These are phyloP conservation scores for Mycena indigotica DNA, from an alignment of 768 basidiomycete species.

Conservation along the genomic window DNA sequence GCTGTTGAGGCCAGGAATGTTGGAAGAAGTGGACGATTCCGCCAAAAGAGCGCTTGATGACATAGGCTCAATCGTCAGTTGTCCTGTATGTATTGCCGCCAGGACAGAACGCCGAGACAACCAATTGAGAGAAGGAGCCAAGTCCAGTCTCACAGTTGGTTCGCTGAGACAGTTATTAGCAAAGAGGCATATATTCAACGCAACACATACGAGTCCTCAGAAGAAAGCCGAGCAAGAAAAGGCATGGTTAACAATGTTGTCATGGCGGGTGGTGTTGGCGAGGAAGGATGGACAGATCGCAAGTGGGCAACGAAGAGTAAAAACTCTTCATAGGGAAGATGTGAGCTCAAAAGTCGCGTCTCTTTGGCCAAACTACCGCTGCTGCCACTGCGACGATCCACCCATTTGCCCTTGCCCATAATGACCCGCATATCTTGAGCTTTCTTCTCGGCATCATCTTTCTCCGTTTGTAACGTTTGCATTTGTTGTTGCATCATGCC, in stretches of 20 bases:
- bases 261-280: slow-evolving; percentile 65
- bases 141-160: slow-evolving; percentile 87
- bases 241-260: slow-evolving; percentile 75
- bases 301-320: slow-evolving; percentile 76
- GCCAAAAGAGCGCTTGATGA: slow-evolving; percentile 60
- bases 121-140: slow-evolving; percentile 94
- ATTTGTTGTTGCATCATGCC: slow-evolving; percentile 82
- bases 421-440: slow-evolving; percentile 49
- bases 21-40: slow-evolving; percentile 47
- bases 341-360: slow-evolving; percentile 60
- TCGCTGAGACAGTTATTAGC: slow-evolving; percentile 55
- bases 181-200: slow-evolving; percentile 11
- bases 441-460: slow-evolving; percentile 59
- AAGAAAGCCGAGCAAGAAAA: slow-evolving; percentile 71
- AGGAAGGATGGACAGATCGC: slow-evolving; percentile 65
- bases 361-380: slow-evolving; percentile 30
- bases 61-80: slow-evolving; percentile 87
- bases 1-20: slow-evolving; percentile 47
- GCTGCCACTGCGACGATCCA: slow-evolving; percentile 42
- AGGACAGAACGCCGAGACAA: slow-evolving; percentile 84
- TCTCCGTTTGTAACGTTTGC: slow-evolving; percentile 71
- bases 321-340: slow-evolving; percentile 82
- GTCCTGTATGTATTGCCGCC: slow-evolving; percentile 82
- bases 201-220: slow-evolving; percentile 81
- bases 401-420: slow-evolving; percentile 74